Evolutionary conservation across 495 filamentous ascomycete species (phyloP).

Genomic region (Penicillium crystallinum): DNA sequence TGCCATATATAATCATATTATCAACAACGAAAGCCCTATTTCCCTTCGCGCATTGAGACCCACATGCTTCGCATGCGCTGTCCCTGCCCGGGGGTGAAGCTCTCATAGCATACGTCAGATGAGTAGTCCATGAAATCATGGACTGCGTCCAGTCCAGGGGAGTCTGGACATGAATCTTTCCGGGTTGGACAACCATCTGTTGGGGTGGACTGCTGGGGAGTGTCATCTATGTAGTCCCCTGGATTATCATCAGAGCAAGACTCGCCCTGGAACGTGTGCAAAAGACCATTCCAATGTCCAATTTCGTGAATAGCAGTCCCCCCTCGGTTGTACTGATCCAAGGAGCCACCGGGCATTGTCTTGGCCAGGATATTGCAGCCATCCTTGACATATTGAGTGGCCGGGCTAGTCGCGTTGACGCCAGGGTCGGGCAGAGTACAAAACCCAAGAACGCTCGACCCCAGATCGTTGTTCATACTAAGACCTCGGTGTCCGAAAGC

Average conservation of each 20-base stretch:
- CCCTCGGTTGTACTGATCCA: slow-evolving; percentile 43
- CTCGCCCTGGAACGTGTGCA: slow-evolving; percentile 53
- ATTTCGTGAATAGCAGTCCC: slow-evolving; percentile 53
- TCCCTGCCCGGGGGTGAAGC: slow-evolving; percentile 40
- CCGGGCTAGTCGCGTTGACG: slow-evolving; percentile 31
- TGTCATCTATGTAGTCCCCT: slow-evolving; percentile 52
- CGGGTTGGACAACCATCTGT: slow-evolving; percentile 46
- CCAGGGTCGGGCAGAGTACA: slow-evolving; percentile 44
- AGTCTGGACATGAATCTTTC: slow-evolving; percentile 45
- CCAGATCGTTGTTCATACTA: slow-evolving; percentile 12
- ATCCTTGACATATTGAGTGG: slow-evolving; percentile 40
- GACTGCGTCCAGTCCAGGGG: slow-evolving; percentile 43
- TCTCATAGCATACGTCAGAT: slow-evolving; percentile 49
- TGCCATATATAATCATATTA: too few species aligned
- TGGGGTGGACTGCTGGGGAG: slow-evolving; percentile 43
- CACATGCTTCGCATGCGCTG: slow-evolving; percentile 46
- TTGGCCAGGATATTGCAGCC: slow-evolving; percentile 50
- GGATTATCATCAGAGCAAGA: slow-evolving; percentile 34
- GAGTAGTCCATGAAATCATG: slow-evolving; percentile 56
- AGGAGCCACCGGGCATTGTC: slow-evolving; percentile 44
- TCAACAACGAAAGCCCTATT: slow-evolving; percentile 15
- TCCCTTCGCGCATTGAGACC: slow-evolving; percentile 36
- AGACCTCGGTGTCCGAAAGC: slow-evolving; percentile 3
- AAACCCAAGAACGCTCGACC: slow-evolving; percentile 42
- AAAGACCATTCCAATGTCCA: slow-evolving; percentile 55